Evolutionary conservation across 805 yeast genomes (phyloP), one percentile per base, ranked within the genome.

Genomic region (Saccharomycopsis sp.): DNA sequence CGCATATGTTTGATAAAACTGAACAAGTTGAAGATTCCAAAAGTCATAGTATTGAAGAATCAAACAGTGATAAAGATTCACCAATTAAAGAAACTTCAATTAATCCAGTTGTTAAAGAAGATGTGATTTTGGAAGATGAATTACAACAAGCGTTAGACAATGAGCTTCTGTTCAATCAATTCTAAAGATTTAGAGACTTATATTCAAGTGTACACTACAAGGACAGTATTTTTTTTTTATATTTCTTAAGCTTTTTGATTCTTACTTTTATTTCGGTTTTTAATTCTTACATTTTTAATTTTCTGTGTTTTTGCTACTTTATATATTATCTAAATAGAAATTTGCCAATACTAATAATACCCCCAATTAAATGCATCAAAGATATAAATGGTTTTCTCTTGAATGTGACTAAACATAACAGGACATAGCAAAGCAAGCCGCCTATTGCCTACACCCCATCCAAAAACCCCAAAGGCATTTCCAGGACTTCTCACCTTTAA

Each of bases 381-480:
- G 62, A 83, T 74, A 40, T 81, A 60, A 61, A 81, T 83, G 45
- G 82, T 72, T 47, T 81, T 82, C 72, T 81, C 79, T 54, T 65
- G 56, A 57, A 72, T 62, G 53, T 67, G 40, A 65, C 63, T 52
- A 58, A 67, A 59, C 65, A 79, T 64, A 33, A 73, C 66, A 20
- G 85, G 86, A 1, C 82, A 76, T 52, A 78, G 72, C 77, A 78
- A 74, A 41, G 78, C 84, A 28, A 80, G 78, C 47, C 77, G 68
- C 52, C 77, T 79, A 59, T 79, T 79, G 52, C 71, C 68, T 16
- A 74, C 59, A 83, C 85, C 79, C 63, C 79, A 79, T 44, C 77
- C 67, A 44, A 80, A 76, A 4, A 84, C 77, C 9, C 81, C 74
- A 17, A 77, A 61, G 27, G 81, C 79, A 22, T 79, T 72, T 29